A percentile compares a stretch with the other conserved stretches of the same genome.
phyloP scores from a whole-genome alignment of 2,329 filamentous ascomycete species.

The Fusarium fracticaudum region DNA sequence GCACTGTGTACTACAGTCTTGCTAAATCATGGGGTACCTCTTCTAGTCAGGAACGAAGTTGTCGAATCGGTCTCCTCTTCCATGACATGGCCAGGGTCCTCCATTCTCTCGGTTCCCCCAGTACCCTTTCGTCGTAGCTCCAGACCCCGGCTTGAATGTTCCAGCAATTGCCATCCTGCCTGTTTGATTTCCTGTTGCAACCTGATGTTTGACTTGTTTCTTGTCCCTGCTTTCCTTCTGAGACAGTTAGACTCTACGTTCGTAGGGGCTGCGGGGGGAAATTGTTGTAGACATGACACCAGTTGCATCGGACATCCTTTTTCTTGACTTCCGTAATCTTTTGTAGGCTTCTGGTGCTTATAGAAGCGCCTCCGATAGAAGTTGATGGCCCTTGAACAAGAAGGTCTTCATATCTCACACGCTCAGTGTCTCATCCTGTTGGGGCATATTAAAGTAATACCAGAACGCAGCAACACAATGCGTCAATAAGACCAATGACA shows the following conservation, averaged over 20 bases:
- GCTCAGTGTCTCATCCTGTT: conserved; percentile 23
- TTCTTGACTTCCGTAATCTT: conserved; percentile 18
- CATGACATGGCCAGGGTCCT: conserved; percentile 28
- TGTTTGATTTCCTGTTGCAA: conserved; percentile 25
- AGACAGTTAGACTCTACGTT: neutral
- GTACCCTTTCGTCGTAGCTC: conserved; percentile 4
- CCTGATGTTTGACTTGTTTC: conserved; percentile 27
- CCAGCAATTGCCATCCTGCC: conserved; percentile 11
- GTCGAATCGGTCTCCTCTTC: conserved; percentile 25
- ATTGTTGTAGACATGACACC: neutral
- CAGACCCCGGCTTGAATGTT: conserved; percentile 2
- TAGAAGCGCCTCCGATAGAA: neutral
- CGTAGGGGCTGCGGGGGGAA: neutral
- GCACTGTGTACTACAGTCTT: conserved; percentile 30
- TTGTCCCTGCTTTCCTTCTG: conserved; percentile 14
- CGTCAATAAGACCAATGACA: conserved; percentile 2
- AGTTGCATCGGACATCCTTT: conserved; percentile 7
- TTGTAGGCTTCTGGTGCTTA: neutral
- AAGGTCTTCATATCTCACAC: conserved; percentile 12
- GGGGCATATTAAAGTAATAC: conserved; percentile 6
- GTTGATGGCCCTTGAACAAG: conserved; percentile 3
- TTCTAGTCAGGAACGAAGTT: conserved; percentile 24
- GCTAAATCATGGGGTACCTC: conserved; percentile 11
- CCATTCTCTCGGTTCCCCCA: conserved; percentile 39
- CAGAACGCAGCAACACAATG: conserved; percentile 4